Evolutionary conservation across 257 asterid species (phyloP).

Genomic region (Lycium ferocissimum): DNA sequence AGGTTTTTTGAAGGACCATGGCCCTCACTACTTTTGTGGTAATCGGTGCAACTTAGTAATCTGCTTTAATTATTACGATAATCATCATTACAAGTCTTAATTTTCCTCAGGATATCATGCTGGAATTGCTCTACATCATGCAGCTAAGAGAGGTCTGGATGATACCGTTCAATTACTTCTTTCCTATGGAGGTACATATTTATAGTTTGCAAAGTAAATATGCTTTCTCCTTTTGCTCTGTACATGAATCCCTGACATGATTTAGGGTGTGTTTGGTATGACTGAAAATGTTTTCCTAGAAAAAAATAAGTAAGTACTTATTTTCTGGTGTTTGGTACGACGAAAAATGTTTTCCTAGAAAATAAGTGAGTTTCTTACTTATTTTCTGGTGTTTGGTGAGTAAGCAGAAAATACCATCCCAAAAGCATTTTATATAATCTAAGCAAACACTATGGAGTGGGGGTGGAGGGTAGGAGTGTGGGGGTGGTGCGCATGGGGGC

Average conservation of each 20-base stretch:
- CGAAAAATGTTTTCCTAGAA: too few relatives aligned
- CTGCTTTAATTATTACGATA: background rate
- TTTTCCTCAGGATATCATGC: slow-evolving; percentile 69
- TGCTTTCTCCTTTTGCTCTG: slow-evolving; percentile 1
- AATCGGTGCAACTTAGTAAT: background rate
- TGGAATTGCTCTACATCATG: slow-evolving; percentile 94
- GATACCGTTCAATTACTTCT: slow-evolving; percentile 85
- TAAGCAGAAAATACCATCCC: too few relatives aligned
- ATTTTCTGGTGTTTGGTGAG: too few relatives aligned
- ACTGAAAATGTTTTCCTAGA: too few relatives aligned
- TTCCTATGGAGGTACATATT: slow-evolving; percentile 75
- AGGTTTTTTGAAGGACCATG: background rate
- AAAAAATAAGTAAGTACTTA: too few relatives aligned
- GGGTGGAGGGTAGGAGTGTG: too few relatives aligned
- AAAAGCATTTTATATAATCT: too few relatives aligned
- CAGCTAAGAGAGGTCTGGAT: slow-evolving; percentile 91
- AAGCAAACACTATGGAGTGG: too few relatives aligned
- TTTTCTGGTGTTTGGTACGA: too few relatives aligned
- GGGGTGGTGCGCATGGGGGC: too few relatives aligned
- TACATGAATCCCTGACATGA: background rate
- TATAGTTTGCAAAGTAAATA: background rate
- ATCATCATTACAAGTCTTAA: background rate
- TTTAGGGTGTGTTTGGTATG: too few relatives aligned
- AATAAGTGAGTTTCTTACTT: too few relatives aligned
- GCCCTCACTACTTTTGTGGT: background rate